These are phyloP conservation scores for Hyaloscypha hepaticicola DNA, from an alignment of 495 filamentous ascomycete species.

Conservation along the genomic window DNA sequence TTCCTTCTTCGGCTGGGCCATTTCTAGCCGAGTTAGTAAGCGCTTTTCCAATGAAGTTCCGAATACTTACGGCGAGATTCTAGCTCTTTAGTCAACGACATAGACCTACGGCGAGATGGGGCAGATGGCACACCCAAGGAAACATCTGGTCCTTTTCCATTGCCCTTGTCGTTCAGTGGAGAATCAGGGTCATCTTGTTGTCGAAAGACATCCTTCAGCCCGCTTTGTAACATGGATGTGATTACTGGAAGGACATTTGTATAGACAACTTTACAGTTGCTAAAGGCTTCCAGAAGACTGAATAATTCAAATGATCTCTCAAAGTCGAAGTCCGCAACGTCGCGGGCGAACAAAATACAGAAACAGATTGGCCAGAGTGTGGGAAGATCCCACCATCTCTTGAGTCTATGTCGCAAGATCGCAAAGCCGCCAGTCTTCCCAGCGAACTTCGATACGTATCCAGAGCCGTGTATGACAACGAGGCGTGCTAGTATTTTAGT, in stretches of 20 bases:
- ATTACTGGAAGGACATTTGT: slow-evolving; percentile 81
- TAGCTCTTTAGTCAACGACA: slow-evolving; percentile 45
- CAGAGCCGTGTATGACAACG: slow-evolving; percentile 71
- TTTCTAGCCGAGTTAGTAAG: slow-evolving; percentile 18
- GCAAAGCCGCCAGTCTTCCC: slow-evolving; percentile 82
- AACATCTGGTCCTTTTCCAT: slow-evolving; percentile 8
- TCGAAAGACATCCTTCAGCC: slow-evolving; percentile 64
- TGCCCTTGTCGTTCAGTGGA: slow-evolving; percentile 33
- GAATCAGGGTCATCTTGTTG: slow-evolving; percentile 59
- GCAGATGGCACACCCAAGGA: slow-evolving; percentile 19
- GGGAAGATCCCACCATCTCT: slow-evolving; percentile 85
- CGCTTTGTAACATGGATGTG: slow-evolving; percentile 82
- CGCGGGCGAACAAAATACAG: slow-evolving; percentile 80
- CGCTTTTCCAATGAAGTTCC: not conserved
- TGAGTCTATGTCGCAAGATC: slow-evolving; percentile 77
- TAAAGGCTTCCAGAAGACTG: slow-evolving; percentile 71
- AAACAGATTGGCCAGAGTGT: slow-evolving; percentile 88
- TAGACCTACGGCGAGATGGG: slow-evolving; percentile 32
- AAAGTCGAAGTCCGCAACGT: slow-evolving; percentile 73
- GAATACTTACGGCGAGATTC: slow-evolving; percentile 48
- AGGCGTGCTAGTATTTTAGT: slow-evolving; percentile 85
- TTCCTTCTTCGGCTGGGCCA: slow-evolving; percentile 42
- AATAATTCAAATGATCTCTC: slow-evolving; percentile 70
- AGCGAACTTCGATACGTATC: slow-evolving; percentile 80
- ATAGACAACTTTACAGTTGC: slow-evolving; percentile 62